phyloP scores from a whole-genome alignment of 2,329 filamentous ascomycete genomes.

The Talaromyces sp. region DNA sequence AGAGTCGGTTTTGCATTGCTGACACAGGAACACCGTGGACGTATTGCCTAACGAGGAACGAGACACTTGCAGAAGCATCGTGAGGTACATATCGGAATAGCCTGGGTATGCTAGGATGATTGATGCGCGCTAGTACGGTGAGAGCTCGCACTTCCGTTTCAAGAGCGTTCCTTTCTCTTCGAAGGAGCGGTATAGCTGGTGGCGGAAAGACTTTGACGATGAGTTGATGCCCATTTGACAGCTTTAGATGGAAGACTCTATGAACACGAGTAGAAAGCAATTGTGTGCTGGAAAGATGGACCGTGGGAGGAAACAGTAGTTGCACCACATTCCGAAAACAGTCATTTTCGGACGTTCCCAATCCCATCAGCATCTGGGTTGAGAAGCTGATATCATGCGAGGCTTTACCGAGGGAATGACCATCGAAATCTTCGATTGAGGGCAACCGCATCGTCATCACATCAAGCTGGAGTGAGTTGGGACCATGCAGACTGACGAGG shows the following conservation, averaged over 20 bases:
- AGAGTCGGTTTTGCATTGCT: constrained; percentile 32
- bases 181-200: constrained; percentile 36
- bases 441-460: constrained; percentile 17
- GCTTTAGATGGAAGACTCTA: constrained; percentile 32
- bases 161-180: constrained; percentile 38
- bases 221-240: constrained; percentile 39
- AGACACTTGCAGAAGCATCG: constrained; percentile 26
- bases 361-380: not conserved
- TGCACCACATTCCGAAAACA: constrained; percentile 31
- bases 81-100: constrained; percentile 37
- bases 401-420: constrained; percentile 10
- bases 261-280: constrained; percentile 34
- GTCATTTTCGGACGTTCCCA: constrained; percentile 21
- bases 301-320: constrained; percentile 31
- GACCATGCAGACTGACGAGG: not conserved
- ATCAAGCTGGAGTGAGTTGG: not conserved
- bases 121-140: constrained; percentile 33
- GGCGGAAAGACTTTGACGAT: constrained; percentile 38
- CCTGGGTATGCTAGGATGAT: constrained; percentile 36
- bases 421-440: constrained; percentile 12
- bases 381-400: constrained; percentile 16
- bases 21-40: constrained; percentile 33
- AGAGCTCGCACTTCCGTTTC: constrained; percentile 42
- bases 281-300: constrained; percentile 28
- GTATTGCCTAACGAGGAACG: constrained; percentile 40